These are phyloP conservation scores for Ogataea parapolymorpha DNA, from an alignment of 805 yeast species.

Conservation along the genomic window DNA sequence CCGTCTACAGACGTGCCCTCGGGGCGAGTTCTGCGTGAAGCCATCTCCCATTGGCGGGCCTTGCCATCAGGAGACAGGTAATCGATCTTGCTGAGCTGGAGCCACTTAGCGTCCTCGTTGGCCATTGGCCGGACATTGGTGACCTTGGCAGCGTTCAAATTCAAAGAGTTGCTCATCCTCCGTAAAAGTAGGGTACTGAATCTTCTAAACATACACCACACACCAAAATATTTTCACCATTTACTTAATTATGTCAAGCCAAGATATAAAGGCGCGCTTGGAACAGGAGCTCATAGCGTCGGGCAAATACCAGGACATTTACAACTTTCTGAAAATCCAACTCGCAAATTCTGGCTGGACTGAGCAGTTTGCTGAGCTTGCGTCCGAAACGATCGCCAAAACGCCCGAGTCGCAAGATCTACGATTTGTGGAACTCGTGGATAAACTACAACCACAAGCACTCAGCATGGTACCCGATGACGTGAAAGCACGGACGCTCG, in stretches of 20 bases:
- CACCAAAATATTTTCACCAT: slow-evolving; percentile 5
- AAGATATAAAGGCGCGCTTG: slow-evolving; percentile 52
- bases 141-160: slow-evolving; percentile 31
- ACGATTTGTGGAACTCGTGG: slow-evolving; percentile 51
- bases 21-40: slow-evolving; percentile 72
- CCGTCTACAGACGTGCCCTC: slow-evolving; percentile 71
- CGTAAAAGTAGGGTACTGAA: slow-evolving; percentile 3
- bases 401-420: slow-evolving; percentile 21
- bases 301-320: slow-evolving; percentile 79
- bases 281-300: slow-evolving; percentile 68
- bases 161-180: slow-evolving; percentile 6
- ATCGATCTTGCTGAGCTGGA: slow-evolving; percentile 59
- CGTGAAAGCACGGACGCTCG: slow-evolving; percentile 57
- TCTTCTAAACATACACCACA: slow-evolving; percentile 11
- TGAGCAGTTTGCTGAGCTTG: slow-evolving; percentile 63
- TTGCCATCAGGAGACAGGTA: slow-evolving; percentile 73
- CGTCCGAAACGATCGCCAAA: slow-evolving; percentile 42
- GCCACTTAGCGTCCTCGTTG: slow-evolving; percentile 57
- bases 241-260: slow-evolving; percentile 12
- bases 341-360: slow-evolving; percentile 84
- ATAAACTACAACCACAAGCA: slow-evolving; percentile 61
- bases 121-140: slow-evolving; percentile 30
- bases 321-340: slow-evolving; percentile 56
- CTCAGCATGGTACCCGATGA: slow-evolving; percentile 63
- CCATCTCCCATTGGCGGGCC: slow-evolving; percentile 85